Evolutionary conservation across 176 grass and related monocot genomes (phyloP), one percentile per base, ranked within the genome.

Genomic region (Thalia dealbata): DNA sequence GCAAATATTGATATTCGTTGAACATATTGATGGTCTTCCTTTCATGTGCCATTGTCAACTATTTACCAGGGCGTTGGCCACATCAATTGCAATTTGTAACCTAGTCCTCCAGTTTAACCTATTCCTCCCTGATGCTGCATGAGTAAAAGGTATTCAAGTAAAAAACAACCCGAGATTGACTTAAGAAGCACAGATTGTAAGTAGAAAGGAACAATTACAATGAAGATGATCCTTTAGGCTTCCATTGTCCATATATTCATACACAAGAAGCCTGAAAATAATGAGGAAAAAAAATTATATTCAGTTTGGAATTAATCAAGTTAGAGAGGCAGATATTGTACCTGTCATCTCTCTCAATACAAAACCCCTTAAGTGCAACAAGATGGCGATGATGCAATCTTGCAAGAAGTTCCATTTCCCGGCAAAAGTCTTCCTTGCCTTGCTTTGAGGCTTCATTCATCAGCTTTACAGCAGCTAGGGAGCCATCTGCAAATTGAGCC

Each of bases 231-330:
- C 90, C 70, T 93, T 99, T 77, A 99, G 75, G 77, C 90, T 99
- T 91, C 95, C 95, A 42, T 93, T 99, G 44, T 81, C 90, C 95
- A 93, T 99, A 85, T 99, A 93, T 78, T 99, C 95, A 21, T 99
- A 99, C 24, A 99, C 81, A 48, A 99, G 85, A 66, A 93, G 92
- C 85, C 95, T 99, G 52, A 73, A 82, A 79, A 42, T 55, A 67
- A 43, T 55, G 44, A 26, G 21, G 21, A 9, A 21, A 1, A 70
- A 51, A 16, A 68, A 75, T 71, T 29, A 42, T 16, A 15, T 41
- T 73, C 32, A 32, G 9, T 26, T 66, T 25, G 44, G 8, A 21
- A 26, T 3, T 55, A 65, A 27, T 18, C 18, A 27, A 67, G 15
- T n/a, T 73, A 43, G 12, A 38, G 64, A 26, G 61, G 26, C 3